Evolutionary conservation across 2,329 filamentous ascomycete genomes (phyloP), one percentile per base, ranked within the genome.

Genomic region (Cladosporium sphaerospermum): DNA sequence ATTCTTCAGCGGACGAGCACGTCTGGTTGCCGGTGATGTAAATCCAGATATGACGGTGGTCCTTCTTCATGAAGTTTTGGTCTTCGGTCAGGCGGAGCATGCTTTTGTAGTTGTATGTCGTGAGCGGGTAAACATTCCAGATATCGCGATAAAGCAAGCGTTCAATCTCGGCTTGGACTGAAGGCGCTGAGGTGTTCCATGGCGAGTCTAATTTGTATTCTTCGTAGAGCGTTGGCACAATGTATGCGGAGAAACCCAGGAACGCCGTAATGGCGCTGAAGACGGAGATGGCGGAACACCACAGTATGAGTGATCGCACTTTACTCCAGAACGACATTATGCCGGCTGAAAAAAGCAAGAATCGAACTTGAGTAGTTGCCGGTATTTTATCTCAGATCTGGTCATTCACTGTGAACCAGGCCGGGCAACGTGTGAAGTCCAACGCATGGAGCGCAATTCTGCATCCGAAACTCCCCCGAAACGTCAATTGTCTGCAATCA

Each of bases 121-220:
- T 51, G 32, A 51, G 40, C 5, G 41, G 31, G 8, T 28, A 44
- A 33, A 51, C 9, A 13, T 43, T 51, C 8, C 41, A 51, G 4
- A 32, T 10, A 5, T 51, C 9, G 18, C 13, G 48, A 19, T 32
- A 16, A 2, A 37, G 16, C 13, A 51, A 9, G 18, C 40, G 40
- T 6, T 43, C 40, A 16, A 51, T 13, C 2, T 13, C 32, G 16
- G 48, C 39, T 34, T 36, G 14, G 40, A n/a, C 39, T 10, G 47
- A 43, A 6, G 46, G 46, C 8, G 36, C 31, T 9, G n/a, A 32
- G 1, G 31, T 16, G 16, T 50, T 31, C 37, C 39, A 37, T n/a
- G 48, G 39, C 1, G 48, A 36, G 32, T 51, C 48, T 40, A 13
- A 18, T 28, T 51, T 43, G 48, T 51, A 51, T 44, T 51, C 48